Evolutionary conservation across 306 rosid species (phyloP).

Genomic region (Hylodesmum podocarpum): DNA sequence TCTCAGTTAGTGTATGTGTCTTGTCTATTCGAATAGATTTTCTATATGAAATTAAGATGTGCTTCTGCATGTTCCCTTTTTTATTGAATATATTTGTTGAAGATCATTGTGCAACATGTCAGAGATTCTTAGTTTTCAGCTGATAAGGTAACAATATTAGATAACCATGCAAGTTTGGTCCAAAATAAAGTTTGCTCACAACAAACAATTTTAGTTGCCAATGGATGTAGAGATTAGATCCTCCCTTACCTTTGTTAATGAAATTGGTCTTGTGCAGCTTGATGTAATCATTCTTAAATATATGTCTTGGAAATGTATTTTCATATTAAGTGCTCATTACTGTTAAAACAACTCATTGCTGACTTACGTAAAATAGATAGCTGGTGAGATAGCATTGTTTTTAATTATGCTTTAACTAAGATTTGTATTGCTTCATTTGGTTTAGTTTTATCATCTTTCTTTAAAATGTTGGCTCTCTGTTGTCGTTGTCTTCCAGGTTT

Average conservation of each 20-base stretch:
- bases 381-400: neutral
- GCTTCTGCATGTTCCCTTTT: neutral
- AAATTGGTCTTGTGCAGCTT: neutral
- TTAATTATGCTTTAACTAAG: neutral
- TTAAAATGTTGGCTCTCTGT: neutral
- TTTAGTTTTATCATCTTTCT: neutral
- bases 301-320: neutral
- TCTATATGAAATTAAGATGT: neutral
- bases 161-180: neutral
- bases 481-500: constrained; percentile 33
- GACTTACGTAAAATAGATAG: neutral
- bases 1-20: neutral
- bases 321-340: neutral
- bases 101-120: neutral
- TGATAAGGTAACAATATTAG: neutral
- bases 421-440: neutral
- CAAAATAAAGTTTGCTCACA: neutral
- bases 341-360: neutral
- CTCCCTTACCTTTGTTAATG: neutral
- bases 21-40: neutral
- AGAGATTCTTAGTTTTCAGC: neutral
- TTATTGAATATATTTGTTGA: neutral
- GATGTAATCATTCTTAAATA: neutral
- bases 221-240: neutral
- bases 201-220: neutral